These are phyloP conservation scores for Aspergillus fumigatus DNA, from an alignment of 2,329 filamentous ascomycete species.

Conservation along the genomic window DNA sequence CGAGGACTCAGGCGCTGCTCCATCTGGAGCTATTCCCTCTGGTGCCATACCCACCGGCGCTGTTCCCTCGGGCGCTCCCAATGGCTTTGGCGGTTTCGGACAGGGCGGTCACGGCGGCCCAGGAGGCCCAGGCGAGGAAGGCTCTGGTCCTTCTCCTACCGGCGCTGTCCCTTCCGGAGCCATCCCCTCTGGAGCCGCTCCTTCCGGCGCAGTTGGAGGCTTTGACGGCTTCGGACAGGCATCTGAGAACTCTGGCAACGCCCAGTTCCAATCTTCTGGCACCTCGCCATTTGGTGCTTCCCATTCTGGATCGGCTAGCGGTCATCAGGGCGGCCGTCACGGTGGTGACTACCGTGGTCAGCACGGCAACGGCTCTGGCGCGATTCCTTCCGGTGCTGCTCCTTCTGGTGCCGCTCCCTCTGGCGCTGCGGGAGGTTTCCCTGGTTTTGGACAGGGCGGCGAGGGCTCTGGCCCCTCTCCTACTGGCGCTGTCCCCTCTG, in stretches of 20 bases:
- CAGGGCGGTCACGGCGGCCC: too few relatives aligned
- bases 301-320: neutral
- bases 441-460: too few relatives aligned
- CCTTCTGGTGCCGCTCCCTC: neutral
- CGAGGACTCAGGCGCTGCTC: neutral
- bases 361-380: neutral
- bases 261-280: neutral
- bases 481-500: too few relatives aligned
- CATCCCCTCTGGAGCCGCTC: too few relatives aligned
- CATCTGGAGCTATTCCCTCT: neutral
- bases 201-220: too few relatives aligned
- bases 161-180: too few relatives aligned
- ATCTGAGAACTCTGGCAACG: neutral
- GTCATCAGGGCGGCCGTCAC: neutral
- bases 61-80: neutral
- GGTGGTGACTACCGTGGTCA: neutral
- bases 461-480: too few relatives aligned
- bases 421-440: too few relatives aligned
- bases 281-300: neutral
- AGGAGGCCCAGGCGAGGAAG: too few relatives aligned
- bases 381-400: neutral
- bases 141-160: too few relatives aligned
- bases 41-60: neutral
- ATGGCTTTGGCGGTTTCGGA: neutral
- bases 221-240: neutral